Evolutionary conservation across 2,329 filamentous ascomycete genomes (phyloP).

Genomic region (Aspergillus quadrilineatus): DNA sequence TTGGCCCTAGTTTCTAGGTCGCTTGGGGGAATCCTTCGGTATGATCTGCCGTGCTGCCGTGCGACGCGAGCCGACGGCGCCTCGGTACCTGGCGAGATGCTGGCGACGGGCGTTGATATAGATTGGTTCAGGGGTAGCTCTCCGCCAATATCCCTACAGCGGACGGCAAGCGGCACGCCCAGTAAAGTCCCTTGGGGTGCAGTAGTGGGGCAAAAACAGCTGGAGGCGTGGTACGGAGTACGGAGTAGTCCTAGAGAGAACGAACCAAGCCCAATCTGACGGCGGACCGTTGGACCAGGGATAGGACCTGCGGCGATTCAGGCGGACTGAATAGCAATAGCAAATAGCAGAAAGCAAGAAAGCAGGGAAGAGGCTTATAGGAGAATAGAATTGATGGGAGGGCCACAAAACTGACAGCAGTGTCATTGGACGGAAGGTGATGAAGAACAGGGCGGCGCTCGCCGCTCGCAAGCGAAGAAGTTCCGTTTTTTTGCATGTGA

Average conservation of each 20-base stretch:
- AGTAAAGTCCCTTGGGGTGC: constrained; percentile 2
- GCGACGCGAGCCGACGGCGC: constrained; percentile 24
- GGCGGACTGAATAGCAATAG: background rate
- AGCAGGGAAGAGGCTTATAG: background rate
- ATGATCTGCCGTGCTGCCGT: constrained; percentile 30
- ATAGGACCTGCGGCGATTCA: background rate
- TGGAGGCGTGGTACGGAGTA: background rate
- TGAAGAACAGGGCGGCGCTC: background rate
- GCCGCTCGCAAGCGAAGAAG: constrained; percentile 18
- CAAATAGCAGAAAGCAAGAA: constrained; percentile 8
- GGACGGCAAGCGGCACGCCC: constrained; percentile 4
- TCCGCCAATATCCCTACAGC: constrained; percentile 1
- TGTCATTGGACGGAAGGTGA: constrained; percentile 4
- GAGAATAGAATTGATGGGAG: constrained; percentile 7
- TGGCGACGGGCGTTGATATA: background rate
- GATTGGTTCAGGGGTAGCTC: constrained; percentile 23
- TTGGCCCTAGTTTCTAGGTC: background rate
- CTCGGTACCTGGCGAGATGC: constrained; percentile 19
- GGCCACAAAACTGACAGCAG: background rate
- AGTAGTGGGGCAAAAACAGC: constrained; percentile 12
- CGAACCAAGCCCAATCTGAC: background rate
- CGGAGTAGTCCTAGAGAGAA: background rate
- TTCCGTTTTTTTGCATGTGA: constrained; percentile 37
- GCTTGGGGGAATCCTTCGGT: constrained; percentile 14
- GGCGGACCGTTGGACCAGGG: constrained; percentile 11